Evolutionary conservation across 177 flowering plant genomes (phyloP).

Genomic region (Telopea speciosissima): DNA sequence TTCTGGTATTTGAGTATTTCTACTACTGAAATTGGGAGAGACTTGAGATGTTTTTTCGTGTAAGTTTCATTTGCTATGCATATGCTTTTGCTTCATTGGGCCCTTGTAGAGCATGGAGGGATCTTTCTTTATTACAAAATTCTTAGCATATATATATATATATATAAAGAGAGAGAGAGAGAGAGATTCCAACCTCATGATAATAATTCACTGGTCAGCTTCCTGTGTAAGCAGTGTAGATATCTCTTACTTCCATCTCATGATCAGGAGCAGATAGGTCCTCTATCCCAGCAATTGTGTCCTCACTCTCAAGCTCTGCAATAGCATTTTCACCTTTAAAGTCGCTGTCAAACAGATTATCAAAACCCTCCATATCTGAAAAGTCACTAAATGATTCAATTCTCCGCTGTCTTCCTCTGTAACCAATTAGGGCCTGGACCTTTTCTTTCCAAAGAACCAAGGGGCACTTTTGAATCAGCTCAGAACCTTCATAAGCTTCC

Average conservation of each 20-base stretch:
- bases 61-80: too few species aligned
- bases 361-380: conserved; percentile 47
- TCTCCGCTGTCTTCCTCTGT: conserved; percentile 52
- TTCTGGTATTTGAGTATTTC: too few species aligned
- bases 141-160: too few species aligned
- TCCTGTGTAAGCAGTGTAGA: conserved; percentile 36
- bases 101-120: too few species aligned
- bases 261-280: conserved; percentile 25
- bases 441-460: conserved; percentile 88
- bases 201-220: background rate
- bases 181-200: conserved; percentile 4
- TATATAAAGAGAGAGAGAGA: too few species aligned
- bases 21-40: too few species aligned
- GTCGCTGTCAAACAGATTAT: conserved; percentile 28
- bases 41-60: too few species aligned
- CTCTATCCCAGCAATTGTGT: conserved; percentile 26
- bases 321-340: conserved; percentile 26
- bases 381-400: conserved; percentile 45
- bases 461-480: conserved; percentile 73
- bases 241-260: conserved; percentile 58
- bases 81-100: too few species aligned
- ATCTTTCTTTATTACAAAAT: too few species aligned
- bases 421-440: conserved; percentile 51
- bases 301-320: conserved; percentile 23
- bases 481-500: conserved; percentile 75